phyloP scores from a whole-genome alignment of 345 rosid species.

The Turritis glabra region DNA sequence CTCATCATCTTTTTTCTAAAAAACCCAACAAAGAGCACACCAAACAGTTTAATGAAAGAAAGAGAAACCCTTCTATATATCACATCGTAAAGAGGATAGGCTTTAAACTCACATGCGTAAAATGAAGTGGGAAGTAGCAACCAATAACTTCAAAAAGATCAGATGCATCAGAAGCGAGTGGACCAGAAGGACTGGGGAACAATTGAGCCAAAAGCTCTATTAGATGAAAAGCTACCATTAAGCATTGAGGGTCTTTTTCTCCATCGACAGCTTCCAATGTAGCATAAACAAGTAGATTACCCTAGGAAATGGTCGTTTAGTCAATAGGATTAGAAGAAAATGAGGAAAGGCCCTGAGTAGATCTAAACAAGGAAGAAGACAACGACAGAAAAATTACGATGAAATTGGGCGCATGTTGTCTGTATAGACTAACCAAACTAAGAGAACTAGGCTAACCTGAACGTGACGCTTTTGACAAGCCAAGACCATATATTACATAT shows the following conservation, averaged over 20 bases:
- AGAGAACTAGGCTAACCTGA: not conserved
- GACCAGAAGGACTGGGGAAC: slow-evolving; percentile 70
- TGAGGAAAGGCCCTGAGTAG: slow-evolving; percentile 1
- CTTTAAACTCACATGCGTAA: slow-evolving; percentile 79
- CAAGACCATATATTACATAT: not conserved
- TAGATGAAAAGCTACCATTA: slow-evolving; percentile 75
- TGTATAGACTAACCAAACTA: not conserved
- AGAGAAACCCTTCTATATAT: not conserved
- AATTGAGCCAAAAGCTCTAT: slow-evolving; percentile 59
- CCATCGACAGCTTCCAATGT: slow-evolving; percentile 75
- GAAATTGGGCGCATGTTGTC: not conserved
- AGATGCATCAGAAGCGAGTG: slow-evolving; percentile 55
- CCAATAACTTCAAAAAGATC: slow-evolving; percentile 67
- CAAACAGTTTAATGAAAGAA: not conserved
- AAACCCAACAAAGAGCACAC: slow-evolving; percentile 6
- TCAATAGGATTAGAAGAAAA: not conserved
- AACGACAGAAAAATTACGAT: not conserved
- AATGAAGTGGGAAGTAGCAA: slow-evolving; percentile 87
- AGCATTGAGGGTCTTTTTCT: slow-evolving; percentile 92
- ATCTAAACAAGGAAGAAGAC: not conserved
- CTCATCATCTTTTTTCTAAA: slow-evolving; percentile 64
- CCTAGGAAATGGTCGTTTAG: slow-evolving; percentile 44
- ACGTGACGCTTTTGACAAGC: not conserved
- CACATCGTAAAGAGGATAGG: slow-evolving; percentile 11
- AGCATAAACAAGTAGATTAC: slow-evolving; percentile 56